These are phyloP conservation scores for Hapsidospora chrysogenum DNA, from an alignment of 495 filamentous ascomycete species.

Conservation along the genomic window DNA sequence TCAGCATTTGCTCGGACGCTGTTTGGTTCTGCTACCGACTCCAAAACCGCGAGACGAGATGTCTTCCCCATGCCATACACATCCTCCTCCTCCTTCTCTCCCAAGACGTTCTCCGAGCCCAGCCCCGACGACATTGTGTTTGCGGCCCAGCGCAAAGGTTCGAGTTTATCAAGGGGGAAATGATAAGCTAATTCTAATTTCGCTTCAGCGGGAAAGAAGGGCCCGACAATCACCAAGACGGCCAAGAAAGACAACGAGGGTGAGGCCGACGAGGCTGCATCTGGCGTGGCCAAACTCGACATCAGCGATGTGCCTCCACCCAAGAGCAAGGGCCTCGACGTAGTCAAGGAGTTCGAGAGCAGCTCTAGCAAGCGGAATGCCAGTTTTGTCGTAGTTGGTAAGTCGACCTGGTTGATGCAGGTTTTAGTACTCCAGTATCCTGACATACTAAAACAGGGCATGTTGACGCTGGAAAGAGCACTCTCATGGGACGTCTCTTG, in stretches of 20 bases:
- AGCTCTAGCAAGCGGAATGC: slow-evolving; percentile 61
- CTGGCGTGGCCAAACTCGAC: slow-evolving; percentile 39
- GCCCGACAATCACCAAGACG: slow-evolving; percentile 10
- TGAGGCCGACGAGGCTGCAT: slow-evolving; percentile 17
- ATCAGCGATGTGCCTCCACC: slow-evolving; percentile 55
- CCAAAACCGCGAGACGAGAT: slow-evolving; percentile 18
- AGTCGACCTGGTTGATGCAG: slow-evolving; percentile 9
- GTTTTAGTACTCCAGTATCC: too few species aligned
- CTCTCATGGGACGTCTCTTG: slow-evolving; percentile 88
- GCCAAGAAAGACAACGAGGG: slow-evolving; percentile 16
- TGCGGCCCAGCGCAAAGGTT: slow-evolving; percentile 85
- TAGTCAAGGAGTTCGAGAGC: slow-evolving; percentile 65
- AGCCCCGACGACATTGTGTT: slow-evolving; percentile 88
- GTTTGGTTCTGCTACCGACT: slow-evolving; percentile 25
- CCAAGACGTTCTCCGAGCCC: slow-evolving; percentile 64
- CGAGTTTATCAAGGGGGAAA: slow-evolving; percentile 26
- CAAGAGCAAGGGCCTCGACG: slow-evolving; percentile 76
- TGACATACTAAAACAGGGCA: slow-evolving; percentile 40
- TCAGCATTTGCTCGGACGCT: slow-evolving; percentile 58
- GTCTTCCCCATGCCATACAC: slow-evolving; percentile 35
- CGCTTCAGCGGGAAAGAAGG: slow-evolving; percentile 27
- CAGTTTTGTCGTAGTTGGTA: slow-evolving; percentile 93
- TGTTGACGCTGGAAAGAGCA: slow-evolving; percentile 95
- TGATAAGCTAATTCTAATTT: slow-evolving; percentile 25
- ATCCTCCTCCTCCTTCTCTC: slow-evolving; percentile 16